Evolutionary conservation across 305 asterid genomes (phyloP).

Genomic region (Fraxinus xanthoxyloides): DNA sequence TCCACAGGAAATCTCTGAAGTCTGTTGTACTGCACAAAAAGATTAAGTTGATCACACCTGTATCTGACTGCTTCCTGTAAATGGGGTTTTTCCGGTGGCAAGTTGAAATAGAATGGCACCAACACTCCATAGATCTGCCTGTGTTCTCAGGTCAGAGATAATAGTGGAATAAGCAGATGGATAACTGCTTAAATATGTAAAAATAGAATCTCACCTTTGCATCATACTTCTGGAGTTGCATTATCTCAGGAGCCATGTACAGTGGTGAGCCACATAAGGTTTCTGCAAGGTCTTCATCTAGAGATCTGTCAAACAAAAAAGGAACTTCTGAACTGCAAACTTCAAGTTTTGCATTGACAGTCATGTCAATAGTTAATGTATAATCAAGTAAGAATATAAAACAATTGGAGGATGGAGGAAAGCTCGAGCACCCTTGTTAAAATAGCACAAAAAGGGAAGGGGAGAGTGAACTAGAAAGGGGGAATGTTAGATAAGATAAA

Average conservation of each 20-base stretch:
- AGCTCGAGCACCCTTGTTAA: background rate
- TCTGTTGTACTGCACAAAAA: conserved; percentile 6
- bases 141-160: conserved; percentile 39
- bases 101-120: conserved; percentile 94
- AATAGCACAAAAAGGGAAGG: background rate
- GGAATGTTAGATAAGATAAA: background rate
- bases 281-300: conserved; percentile 86
- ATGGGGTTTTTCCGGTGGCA: conserved; percentile 89
- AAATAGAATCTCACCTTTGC: conserved; percentile 70
- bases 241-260: conserved; percentile 99
- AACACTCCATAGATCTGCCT: conserved; percentile 99
- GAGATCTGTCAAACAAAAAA: conserved; percentile 57
- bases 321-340: conserved; percentile 14
- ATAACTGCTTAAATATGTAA: conserved; percentile 18
- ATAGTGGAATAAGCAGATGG: conserved; percentile 14
- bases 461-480: background rate
- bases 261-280: conserved; percentile 98
- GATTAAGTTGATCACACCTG: conserved; percentile 51
- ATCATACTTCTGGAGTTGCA: conserved; percentile 89
- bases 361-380: conserved; percentile 2
- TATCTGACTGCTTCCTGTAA: conserved; percentile 67
- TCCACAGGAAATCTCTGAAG: conserved; percentile 16
- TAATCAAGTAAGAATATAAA: background rate
- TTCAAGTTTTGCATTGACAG: conserved; percentile 7
- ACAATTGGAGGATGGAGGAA: background rate